Base-by-base conservation (phyloP, 73 alveolate species). In the Blepharisma japonicum region DNA sequence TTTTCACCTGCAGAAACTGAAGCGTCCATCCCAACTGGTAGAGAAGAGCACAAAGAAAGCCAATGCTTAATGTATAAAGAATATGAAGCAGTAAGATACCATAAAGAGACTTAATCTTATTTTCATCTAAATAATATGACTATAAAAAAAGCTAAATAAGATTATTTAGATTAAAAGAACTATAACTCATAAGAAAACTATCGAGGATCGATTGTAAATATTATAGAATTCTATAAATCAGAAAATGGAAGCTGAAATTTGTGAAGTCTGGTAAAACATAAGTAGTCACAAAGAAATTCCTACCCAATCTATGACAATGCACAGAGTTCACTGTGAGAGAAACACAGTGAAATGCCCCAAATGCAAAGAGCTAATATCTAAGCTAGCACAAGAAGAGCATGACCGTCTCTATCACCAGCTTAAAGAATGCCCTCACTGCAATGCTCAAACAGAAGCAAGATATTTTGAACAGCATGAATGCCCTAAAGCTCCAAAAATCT, bases 321-420 rank as follows among this genome's bases (percentile, higher is more conserved):
- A 53, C 23, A 53, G 23, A 53, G 67, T 4, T 53, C 67, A 53
- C 4, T 53, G 67, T 53, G 67, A 53, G 67, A 53, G 67, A 53
- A 53, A 53, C 4, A 53, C 67, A 14, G 4, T 53, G 23, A 53
- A 4, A 53, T 53, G 67, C 23, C 67, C 2, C n/a, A 14, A 11
- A 11, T 53, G 67, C 67, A 20, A 53, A 0, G 23, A 53, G 23
- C n/a, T 14, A 0, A 11, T 53, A 11, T 14, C n/a, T 20, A 11
- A 20, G 67, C 23, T 14, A 0, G 67, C n/a, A 14, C 23, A 14
- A 20, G 67, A 53, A 53, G 23, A 53, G 67, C 67, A 53, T 53
- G 23, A 53, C 4, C n/a, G 0, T 53, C 27, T 14, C n/a, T 53
- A 14, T 20, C 67, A 53, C 23, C 27, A 14, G 23, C 0, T 53